phyloP scores from a whole-genome alignment of 495 filamentous ascomycete genomes.

The Penicillium fimorum region DNA sequence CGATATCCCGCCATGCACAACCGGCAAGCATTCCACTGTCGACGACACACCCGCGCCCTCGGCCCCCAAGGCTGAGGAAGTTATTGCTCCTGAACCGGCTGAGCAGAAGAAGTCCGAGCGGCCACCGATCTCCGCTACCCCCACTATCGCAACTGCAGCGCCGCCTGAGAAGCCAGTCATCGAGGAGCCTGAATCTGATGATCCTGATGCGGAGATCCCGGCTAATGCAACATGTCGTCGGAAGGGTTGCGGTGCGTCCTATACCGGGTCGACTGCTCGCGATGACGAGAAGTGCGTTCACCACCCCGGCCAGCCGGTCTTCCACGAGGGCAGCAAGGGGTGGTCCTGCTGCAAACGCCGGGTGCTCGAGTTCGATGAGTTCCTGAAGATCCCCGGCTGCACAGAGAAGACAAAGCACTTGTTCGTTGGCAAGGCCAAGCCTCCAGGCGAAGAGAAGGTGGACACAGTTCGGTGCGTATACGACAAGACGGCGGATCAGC shows the following conservation, averaged over 20 bases:
- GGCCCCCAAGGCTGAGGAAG: slow-evolving; percentile 46
- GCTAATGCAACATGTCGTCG: slow-evolving; percentile 74
- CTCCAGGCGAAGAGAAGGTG: slow-evolving; percentile 52
- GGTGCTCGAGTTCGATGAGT: slow-evolving; percentile 96
- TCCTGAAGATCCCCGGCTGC: slow-evolving; percentile 92
- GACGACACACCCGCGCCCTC: slow-evolving; percentile 64
- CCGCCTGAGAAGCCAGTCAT: slow-evolving; percentile 61
- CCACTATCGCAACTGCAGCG: slow-evolving; percentile 53
- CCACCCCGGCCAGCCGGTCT: slow-evolving; percentile 84
- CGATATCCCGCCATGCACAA: slow-evolving; percentile 87
- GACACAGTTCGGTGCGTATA: slow-evolving; percentile 67
- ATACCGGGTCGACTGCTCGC: slow-evolving; percentile 56
- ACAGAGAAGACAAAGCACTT: slow-evolving; percentile 76
- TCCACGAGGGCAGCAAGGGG: slow-evolving; percentile 97
- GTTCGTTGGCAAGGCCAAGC: slow-evolving; percentile 78
- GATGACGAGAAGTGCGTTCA: slow-evolving; percentile 79
- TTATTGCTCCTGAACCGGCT: slow-evolving; percentile 29
- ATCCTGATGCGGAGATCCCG: slow-evolving; percentile 66
- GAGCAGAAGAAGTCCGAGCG: slow-evolving; percentile 27
- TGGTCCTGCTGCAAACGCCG: slow-evolving; percentile 95
- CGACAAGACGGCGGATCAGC: neutral
- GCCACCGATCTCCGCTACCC: slow-evolving; percentile 37
- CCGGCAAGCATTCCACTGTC: slow-evolving; percentile 86
- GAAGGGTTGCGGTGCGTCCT: slow-evolving; percentile 65
- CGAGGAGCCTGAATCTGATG: slow-evolving; percentile 85